phyloP scores from a whole-genome alignment of 2,329 filamentous ascomycete genomes.

The Fusarium brachygibbosum region DNA sequence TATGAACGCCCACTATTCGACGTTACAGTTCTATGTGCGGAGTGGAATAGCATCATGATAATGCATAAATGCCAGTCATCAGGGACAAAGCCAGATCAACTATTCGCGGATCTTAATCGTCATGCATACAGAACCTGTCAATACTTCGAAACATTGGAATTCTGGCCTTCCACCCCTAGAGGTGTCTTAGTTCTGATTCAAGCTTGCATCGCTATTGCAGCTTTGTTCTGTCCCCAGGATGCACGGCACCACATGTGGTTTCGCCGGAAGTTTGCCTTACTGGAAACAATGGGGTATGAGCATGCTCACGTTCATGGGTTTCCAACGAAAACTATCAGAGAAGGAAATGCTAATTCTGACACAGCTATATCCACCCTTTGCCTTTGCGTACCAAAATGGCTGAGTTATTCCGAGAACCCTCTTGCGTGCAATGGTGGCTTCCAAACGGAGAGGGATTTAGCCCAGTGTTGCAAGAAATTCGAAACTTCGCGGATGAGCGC shows the following conservation, averaged over 20 bases:
- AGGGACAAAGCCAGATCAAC: conserved; percentile 64
- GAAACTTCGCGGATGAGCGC: conserved; percentile 84
- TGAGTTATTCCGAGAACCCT: conserved; percentile 77
- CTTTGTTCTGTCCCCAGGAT: conserved; percentile 84
- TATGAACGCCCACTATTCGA: conserved; percentile 79
- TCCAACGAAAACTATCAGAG: not conserved
- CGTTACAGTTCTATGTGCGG: conserved; percentile 79
- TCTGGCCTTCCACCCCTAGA: conserved; percentile 76
- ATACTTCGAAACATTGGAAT: conserved; percentile 82
- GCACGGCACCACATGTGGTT: conserved; percentile 81
- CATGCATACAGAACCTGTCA: conserved; percentile 80
- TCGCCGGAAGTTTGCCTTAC: conserved; percentile 79
- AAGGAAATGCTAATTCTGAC: conserved; percentile 17
- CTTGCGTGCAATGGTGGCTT: conserved; percentile 88
- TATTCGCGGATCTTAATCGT: conserved; percentile 67
- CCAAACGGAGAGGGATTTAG: conserved; percentile 83
- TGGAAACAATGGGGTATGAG: conserved; percentile 83
- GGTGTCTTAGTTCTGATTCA: conserved; percentile 81
- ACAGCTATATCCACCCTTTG: conserved; percentile 85
- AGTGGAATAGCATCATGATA: conserved; percentile 82
- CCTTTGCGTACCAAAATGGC: conserved; percentile 82
- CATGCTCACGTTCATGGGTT: not conserved
- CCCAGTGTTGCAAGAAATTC: conserved; percentile 79
- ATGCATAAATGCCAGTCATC: conserved; percentile 85
- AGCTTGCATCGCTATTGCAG: conserved; percentile 80